Evolutionary conservation across 2,329 filamentous ascomycete species (phyloP), one percentile per base, ranked within the genome.

Genomic region (Colletotrichum camelliae): DNA sequence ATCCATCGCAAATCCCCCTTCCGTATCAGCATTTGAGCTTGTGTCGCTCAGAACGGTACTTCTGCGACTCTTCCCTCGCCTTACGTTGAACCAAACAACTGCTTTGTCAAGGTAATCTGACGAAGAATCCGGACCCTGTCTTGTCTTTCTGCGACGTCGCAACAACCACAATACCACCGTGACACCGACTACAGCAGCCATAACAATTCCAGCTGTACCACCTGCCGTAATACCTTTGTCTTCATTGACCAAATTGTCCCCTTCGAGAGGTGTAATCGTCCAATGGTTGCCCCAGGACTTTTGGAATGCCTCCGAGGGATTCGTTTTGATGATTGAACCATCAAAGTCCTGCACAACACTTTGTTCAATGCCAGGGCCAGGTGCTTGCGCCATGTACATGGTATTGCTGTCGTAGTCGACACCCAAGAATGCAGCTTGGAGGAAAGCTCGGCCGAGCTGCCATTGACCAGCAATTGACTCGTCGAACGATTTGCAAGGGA

Each of bases 401-500:
- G 73, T n/a, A 8, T 78, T 75, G 9, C 33, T 21, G 2, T 79
- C 78, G 24, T 70, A 75, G 70, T 77, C 77, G 57, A 78, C 67
- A 37, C 67, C 78, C 4, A 78, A 57, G 43, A 78, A 79, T 1
- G 78, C 68, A 0, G 76, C 78, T 61, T 80, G 79, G 5, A 80
- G 64, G n/a, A 80, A 79, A 0, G 78, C 78, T 7, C 78, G 60
- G 5, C 79, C 78, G 4, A 80, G 74, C n/a, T 74, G 72, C 64
- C 74, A 77, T 18, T 67, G 55, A 1, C 33, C 35, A 15, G 37
- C 55, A 4, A 12, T 16, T 10, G 21, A 16, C 5, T 43, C 35
- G 33, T 58, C 16, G 16, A 72, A 12, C 13, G 74, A 74, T 35
- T 78, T 62, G 70, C 78, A 80, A 27, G 79, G 78, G 24, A 80